Conservation (phyloP, 345 rosid species). For the Eucalyptus polyanthemos region DNA sequence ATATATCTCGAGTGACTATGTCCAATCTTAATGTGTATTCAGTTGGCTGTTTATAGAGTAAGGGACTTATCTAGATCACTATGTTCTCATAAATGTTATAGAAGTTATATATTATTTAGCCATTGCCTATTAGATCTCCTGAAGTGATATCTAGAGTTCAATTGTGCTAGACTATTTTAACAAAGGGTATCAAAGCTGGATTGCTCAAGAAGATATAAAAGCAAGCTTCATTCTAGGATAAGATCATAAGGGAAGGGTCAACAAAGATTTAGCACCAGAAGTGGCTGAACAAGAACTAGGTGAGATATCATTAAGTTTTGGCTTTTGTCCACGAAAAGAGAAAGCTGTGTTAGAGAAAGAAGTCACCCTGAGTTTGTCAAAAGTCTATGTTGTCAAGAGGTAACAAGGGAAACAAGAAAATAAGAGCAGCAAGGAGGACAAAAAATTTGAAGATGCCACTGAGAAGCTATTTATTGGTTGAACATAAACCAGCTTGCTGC, state of each 20-base stretch:
- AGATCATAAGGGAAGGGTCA: not conserved
- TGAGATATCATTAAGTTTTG: not conserved
- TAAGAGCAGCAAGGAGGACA: not conserved
- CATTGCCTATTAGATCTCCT: not conserved
- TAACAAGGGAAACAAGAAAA: not conserved
- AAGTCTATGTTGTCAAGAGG: not conserved
- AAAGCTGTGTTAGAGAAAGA: not conserved
- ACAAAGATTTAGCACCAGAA: not conserved
- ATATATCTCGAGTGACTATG: not conserved
- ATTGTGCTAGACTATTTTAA: not conserved
- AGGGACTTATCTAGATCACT: not conserved
- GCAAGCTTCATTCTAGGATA: not conserved
- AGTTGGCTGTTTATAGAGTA: not conserved
- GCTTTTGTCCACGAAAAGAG: not conserved
- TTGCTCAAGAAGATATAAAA: not conserved
- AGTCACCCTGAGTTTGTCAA: not conserved
- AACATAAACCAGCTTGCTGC: not conserved
- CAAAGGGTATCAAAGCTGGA: not conserved
- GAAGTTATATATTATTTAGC: not conserved
- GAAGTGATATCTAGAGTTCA: not conserved
- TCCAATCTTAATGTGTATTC: not conserved
- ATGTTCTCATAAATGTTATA: not conserved
- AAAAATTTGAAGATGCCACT: not conserved
- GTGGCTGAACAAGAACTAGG: not conserved
- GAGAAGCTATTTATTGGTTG: not conserved